These are phyloP conservation scores for Russula olivacea DNA, from an alignment of 768 basidiomycete genomes.

Conservation along the genomic window DNA sequence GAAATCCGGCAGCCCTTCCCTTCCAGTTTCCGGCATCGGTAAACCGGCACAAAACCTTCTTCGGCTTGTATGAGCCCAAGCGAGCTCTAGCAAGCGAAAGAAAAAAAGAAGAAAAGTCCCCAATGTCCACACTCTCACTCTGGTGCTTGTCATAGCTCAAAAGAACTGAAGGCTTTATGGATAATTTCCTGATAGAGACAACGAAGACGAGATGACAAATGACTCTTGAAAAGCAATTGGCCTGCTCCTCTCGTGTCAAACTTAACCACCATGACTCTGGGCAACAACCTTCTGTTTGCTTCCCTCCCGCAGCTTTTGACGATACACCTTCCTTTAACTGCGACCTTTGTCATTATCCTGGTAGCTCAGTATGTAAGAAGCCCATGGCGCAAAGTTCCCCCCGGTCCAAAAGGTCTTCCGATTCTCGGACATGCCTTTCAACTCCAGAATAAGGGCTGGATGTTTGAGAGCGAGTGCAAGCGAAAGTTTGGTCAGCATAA, in stretches of 20 bases:
- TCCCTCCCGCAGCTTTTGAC: neutral
- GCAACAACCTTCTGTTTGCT: too few species aligned
- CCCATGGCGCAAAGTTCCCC: constrained; percentile 12
- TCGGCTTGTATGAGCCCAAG: too few species aligned
- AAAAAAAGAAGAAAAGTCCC: too few species aligned
- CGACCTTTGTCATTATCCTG: neutral
- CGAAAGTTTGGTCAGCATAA: neutral
- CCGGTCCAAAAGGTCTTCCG: constrained; percentile 8
- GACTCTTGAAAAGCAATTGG: neutral
- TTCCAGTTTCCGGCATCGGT: too few species aligned
- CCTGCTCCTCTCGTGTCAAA: neutral
- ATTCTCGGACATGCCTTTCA: constrained; percentile 4
- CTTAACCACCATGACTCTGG: neutral
- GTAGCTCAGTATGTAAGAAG: neutral
- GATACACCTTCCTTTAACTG: neutral
- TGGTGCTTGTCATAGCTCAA: too few species aligned
- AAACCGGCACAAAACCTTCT: too few species aligned
- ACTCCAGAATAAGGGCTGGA: neutral
- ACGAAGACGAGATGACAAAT: too few species aligned
- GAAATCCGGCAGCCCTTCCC: too few species aligned
- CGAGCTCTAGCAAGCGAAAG: too few species aligned
- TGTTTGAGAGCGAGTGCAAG: neutral
- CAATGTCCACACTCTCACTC: too few species aligned
- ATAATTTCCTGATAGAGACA: too few species aligned
- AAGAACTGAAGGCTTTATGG: too few species aligned